Percentiles rank a stretch among this genome's conserved stretches.
These are phyloP conservation scores for Hyaloscypha bicolor DNA, from an alignment of 495 filamentous ascomycete genomes.

Conservation along the genomic window DNA sequence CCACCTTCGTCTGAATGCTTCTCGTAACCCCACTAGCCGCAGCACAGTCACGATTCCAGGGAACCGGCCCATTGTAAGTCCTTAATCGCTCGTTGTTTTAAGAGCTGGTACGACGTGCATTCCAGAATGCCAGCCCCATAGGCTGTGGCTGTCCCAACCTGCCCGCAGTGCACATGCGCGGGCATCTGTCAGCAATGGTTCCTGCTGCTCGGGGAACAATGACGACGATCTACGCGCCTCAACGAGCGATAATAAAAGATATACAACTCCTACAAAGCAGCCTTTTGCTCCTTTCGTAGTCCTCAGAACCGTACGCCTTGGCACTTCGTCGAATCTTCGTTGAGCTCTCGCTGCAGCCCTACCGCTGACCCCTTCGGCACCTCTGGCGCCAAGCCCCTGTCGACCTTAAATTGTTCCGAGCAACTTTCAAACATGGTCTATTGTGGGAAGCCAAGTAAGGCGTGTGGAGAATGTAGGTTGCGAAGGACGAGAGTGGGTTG, in stretches of 20 bases:
- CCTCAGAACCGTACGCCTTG: not conserved
- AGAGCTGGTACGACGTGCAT: not conserved
- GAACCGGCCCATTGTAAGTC: not conserved
- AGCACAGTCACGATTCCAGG: not conserved
- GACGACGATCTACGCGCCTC: not conserved
- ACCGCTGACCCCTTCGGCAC: not conserved
- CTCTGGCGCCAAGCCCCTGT: not conserved
- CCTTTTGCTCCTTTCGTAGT: not conserved
- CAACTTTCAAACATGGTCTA: slow-evolving; percentile 48
- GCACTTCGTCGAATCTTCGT: not conserved
- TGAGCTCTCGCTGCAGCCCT: not conserved
- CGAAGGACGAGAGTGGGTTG: slow-evolving; percentile 50
- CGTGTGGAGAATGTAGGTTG: slow-evolving; percentile 53
- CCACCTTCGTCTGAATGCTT: not conserved
- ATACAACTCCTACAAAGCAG: not conserved
- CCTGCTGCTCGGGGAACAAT: not conserved
- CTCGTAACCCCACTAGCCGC: not conserved
- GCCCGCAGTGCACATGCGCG: not conserved
- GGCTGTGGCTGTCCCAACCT: not conserved
- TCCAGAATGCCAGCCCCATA: not conserved
- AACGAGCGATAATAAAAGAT: not conserved
- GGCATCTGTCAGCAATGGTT: not conserved
- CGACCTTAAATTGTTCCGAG: not conserved
- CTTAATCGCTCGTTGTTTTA: not conserved
- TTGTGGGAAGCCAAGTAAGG: slow-evolving; percentile 57